phyloP scores from a whole-genome alignment of 2,329 filamentous ascomycete genomes.

The Phialophora tarda region DNA sequence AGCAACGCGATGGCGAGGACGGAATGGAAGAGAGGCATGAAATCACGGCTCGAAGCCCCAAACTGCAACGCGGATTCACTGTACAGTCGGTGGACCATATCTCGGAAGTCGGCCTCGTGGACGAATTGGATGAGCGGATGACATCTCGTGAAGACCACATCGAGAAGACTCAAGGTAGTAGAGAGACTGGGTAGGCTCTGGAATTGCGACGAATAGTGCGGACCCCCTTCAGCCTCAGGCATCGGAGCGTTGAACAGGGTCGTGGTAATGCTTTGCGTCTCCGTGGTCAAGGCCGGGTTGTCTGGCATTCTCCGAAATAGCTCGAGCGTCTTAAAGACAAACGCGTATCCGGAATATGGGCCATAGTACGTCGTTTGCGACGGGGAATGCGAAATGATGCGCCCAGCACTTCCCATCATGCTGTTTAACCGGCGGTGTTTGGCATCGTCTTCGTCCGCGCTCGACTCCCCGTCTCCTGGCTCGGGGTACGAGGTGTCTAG shows the following conservation, averaged over 20 bases:
- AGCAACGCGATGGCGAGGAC: conserved; percentile 33
- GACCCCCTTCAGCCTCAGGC: conserved; percentile 13
- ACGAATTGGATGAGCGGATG: conserved; percentile 35
- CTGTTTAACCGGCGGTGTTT: conserved; percentile 23
- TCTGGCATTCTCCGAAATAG: conserved; percentile 27
- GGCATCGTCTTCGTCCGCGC: conserved; percentile 17
- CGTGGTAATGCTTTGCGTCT: conserved; percentile 20
- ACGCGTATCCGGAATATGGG: conserved; percentile 28
- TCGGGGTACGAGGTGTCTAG: conserved; percentile 27
- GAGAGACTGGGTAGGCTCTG: conserved; percentile 24
- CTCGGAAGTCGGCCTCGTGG: conserved; percentile 28
- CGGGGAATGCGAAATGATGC: conserved; percentile 21
- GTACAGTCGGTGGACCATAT: conserved; percentile 32
- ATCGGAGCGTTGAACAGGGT: conserved; percentile 29
- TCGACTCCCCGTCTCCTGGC: conserved; percentile 22
- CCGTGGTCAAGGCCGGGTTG: conserved; percentile 7
- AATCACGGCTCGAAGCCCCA: conserved; percentile 17
- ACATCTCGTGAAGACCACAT: conserved; percentile 29
- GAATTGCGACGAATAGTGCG: conserved; percentile 10
- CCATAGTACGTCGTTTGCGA: conserved; percentile 32
- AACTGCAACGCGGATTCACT: conserved; percentile 13
- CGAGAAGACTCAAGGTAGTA: conserved; percentile 24
- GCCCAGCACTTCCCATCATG: conserved; percentile 28
- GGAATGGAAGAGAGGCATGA: conserved; percentile 32
- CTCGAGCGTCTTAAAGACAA: conserved; percentile 33